Conservation (phyloP, 768 basidiomycete species). For the Lactarius sanguifluus region DNA sequence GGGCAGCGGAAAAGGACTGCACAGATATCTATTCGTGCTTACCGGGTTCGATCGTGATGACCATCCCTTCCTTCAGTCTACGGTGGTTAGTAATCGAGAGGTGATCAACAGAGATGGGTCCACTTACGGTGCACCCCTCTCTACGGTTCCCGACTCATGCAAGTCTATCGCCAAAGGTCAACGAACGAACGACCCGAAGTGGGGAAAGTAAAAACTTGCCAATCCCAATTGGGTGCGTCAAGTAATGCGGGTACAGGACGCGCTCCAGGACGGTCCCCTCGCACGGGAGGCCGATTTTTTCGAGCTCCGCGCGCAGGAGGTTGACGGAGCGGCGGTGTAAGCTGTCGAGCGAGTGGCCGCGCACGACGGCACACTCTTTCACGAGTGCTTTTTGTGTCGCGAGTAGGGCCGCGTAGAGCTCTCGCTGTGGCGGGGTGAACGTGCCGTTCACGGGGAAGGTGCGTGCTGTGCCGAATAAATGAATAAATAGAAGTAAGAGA, state of each 20-base stretch:
- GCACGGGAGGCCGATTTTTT: slow-evolving; percentile 60
- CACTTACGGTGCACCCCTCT: slow-evolving; percentile 54
- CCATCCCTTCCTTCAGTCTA: slow-evolving; percentile 82
- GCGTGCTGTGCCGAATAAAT: slow-evolving; percentile 50
- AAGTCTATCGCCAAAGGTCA: slow-evolving; percentile 53
- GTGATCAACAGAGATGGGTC: neutral
- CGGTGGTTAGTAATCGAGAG: slow-evolving; percentile 7
- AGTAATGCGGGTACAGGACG: slow-evolving; percentile 84
- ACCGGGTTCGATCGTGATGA: slow-evolving; percentile 92
- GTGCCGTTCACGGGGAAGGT: slow-evolving; percentile 85
- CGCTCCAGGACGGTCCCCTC: slow-evolving; percentile 61
- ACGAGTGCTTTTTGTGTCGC: slow-evolving; percentile 69
- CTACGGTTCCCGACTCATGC: slow-evolving; percentile 75
- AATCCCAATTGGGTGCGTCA: slow-evolving; percentile 91
- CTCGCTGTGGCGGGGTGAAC: slow-evolving; percentile 77
- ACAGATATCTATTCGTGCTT: slow-evolving; percentile 4
- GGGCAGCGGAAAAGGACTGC: neutral
- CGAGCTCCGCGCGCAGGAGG: slow-evolving; percentile 67
- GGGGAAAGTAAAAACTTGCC: slow-evolving; percentile 44
- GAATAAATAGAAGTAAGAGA: slow-evolving; percentile 5
- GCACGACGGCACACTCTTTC: slow-evolving; percentile 55
- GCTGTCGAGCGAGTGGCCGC: slow-evolving; percentile 62
- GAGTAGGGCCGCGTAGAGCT: slow-evolving; percentile 80
- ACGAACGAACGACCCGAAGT: neutral
- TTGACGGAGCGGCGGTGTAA: slow-evolving; percentile 75